Conservation (phyloP, 1,284 basidiomycete genomes). For the Cryptococcus maquisensis region DNA sequence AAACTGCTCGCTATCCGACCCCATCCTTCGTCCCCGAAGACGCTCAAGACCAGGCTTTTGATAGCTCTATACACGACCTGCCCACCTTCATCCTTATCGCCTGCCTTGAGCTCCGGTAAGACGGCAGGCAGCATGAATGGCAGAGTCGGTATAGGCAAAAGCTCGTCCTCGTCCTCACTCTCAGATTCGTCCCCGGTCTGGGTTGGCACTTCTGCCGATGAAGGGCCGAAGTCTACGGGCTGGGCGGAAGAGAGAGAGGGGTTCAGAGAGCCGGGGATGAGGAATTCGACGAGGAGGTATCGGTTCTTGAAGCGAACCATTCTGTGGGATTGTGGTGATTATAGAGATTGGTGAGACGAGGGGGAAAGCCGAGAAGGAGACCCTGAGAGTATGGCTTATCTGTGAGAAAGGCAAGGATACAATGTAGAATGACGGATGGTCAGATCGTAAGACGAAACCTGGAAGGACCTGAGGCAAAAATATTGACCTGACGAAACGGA, state of each 20-base stretch:
- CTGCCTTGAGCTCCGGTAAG: constrained; percentile 13
- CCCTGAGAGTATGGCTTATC: too few species aligned
- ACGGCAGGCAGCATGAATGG: constrained; percentile 33
- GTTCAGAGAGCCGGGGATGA: constrained; percentile 23
- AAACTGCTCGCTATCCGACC: constrained; percentile 39
- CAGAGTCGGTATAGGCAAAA: constrained; percentile 20
- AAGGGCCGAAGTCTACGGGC: neutral
- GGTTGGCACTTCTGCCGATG: constrained; percentile 2
- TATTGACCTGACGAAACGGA: too few species aligned
- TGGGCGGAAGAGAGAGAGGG: constrained; percentile 5
- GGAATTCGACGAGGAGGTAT: constrained; percentile 47
- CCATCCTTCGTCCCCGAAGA: constrained; percentile 48
- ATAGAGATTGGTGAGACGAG: neutral
- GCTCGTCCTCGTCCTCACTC: constrained; percentile 25
- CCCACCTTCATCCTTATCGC: constrained; percentile 23
- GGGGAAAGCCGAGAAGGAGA: neutral
- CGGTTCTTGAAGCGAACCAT: constrained; percentile 49
- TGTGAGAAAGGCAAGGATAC: neutral
- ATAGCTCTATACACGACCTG: constrained; percentile 30
- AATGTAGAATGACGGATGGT: too few species aligned
- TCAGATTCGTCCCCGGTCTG: constrained; percentile 19
- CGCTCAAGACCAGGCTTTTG: constrained; percentile 22
- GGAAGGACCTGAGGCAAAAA: too few species aligned
- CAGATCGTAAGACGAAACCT: too few species aligned
- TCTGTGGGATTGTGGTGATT: neutral